Conservation (phyloP, 345 rosid genomes). For the Dipteronia dyeriana region DNA sequence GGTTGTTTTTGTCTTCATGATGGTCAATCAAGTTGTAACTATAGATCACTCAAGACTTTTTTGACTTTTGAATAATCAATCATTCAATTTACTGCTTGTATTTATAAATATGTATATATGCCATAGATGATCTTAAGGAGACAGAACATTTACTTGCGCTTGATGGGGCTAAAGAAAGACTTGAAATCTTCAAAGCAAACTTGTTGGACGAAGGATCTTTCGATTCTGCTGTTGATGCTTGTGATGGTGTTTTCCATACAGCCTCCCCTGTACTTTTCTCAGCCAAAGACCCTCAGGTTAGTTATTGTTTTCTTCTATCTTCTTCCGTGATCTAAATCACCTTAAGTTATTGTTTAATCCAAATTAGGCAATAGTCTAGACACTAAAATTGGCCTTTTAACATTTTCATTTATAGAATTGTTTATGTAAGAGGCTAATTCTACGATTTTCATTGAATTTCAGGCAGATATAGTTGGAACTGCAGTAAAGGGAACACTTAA, state of each 20-base stretch:
- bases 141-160: slow-evolving; percentile 37
- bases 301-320: too few species aligned
- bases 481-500: slow-evolving; percentile 3
- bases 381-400: neutral
- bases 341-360: too few species aligned
- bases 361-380: too few species aligned
- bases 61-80: too few species aligned
- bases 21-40: too few species aligned
- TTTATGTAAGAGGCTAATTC: neutral
- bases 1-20: too few species aligned
- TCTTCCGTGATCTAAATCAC: too few species aligned
- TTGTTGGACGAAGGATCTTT: slow-evolving; percentile 38
- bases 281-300: slow-evolving; percentile 28
- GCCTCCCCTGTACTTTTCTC: slow-evolving; percentile 33
- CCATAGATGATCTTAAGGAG: slow-evolving; percentile 35
- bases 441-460: neutral
- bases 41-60: too few species aligned
- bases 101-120: neutral
- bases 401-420: neutral
- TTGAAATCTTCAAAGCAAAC: slow-evolving; percentile 31
- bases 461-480: neutral
- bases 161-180: slow-evolving; percentile 43
- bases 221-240: slow-evolving; percentile 33
- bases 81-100: too few species aligned
- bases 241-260: slow-evolving; percentile 36